Evolutionary conservation across 306 rosid species (phyloP).

Genomic region (Cajanus cajan): DNA sequence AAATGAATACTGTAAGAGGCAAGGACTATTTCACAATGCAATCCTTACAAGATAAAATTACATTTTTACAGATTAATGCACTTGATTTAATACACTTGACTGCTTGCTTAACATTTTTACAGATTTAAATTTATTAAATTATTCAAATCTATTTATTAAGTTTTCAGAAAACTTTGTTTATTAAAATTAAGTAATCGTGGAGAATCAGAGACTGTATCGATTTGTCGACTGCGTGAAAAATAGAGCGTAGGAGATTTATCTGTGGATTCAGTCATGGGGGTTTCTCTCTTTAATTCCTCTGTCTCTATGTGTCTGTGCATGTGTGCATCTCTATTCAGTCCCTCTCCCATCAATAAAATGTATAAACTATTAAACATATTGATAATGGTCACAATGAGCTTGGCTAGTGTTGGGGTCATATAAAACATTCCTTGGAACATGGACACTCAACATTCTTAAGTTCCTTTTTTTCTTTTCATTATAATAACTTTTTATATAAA

Average conservation of each 20-base stretch:
- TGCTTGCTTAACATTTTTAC: too few species aligned
- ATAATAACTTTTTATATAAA: neutral
- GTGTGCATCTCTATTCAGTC: neutral
- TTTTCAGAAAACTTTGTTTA: too few species aligned
- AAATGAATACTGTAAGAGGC: too few species aligned
- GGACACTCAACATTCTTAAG: neutral
- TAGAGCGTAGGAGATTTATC: slow-evolving; percentile 26
- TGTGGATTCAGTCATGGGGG: slow-evolving; percentile 90
- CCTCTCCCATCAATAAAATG: neutral
- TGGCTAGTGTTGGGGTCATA: slow-evolving; percentile 48
- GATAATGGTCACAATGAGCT: slow-evolving; percentile 28
- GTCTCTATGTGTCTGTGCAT: neutral
- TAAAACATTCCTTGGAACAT: neutral
- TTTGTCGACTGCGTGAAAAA: too few species aligned
- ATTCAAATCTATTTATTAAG: too few species aligned
- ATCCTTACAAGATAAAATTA: too few species aligned
- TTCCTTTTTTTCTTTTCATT: neutral
- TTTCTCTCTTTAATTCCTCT: slow-evolving; percentile 13
- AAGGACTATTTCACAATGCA: too few species aligned
- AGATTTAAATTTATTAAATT: too few species aligned
- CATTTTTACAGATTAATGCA: too few species aligned
- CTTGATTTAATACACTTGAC: too few species aligned
- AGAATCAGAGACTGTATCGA: too few species aligned
- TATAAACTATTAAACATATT: neutral
- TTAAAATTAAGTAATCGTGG: too few species aligned